Evolutionary conservation across 106 monocot genomes (phyloP).

Genomic region (Iris macrosiphon): DNA sequence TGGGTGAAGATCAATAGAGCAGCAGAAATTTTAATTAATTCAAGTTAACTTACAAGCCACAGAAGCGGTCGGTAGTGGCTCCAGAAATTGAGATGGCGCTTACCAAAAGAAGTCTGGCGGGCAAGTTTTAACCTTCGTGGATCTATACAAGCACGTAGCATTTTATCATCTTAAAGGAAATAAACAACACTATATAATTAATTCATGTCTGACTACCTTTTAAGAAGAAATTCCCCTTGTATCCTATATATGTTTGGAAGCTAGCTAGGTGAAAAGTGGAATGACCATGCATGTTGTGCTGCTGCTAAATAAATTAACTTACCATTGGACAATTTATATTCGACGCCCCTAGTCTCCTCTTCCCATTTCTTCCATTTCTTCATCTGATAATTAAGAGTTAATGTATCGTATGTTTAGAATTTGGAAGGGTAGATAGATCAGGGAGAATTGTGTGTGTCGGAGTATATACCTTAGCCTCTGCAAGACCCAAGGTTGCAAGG

Average conservation of each 20-base stretch:
- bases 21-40: not conserved
- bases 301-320: not conserved
- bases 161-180: not conserved
- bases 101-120: slow-evolving; percentile 42
- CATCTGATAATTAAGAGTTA: slow-evolving; percentile 11
- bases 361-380: slow-evolving; percentile 50
- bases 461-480: slow-evolving; percentile 34
- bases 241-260: no score
- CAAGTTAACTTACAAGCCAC: slow-evolving; percentile 35
- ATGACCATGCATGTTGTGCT: no score
- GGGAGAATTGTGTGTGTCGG: no score
- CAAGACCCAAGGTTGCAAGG: slow-evolving; percentile 34
- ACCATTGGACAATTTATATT: slow-evolving; percentile 39
- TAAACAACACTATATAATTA: no score
- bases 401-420: not conserved
- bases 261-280: no score
- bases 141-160: slow-evolving; percentile 19
- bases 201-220: no score
- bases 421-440: not conserved
- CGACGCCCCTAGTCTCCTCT: slow-evolving; percentile 29
- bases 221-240: no score
- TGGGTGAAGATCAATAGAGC: no score
- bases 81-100: slow-evolving; percentile 45
- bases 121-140: slow-evolving; percentile 29
- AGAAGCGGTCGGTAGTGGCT: slow-evolving; percentile 23